Base-by-base conservation (phyloP, 176 grass and related monocot genomes). In the Oryza coarctata region DNA sequence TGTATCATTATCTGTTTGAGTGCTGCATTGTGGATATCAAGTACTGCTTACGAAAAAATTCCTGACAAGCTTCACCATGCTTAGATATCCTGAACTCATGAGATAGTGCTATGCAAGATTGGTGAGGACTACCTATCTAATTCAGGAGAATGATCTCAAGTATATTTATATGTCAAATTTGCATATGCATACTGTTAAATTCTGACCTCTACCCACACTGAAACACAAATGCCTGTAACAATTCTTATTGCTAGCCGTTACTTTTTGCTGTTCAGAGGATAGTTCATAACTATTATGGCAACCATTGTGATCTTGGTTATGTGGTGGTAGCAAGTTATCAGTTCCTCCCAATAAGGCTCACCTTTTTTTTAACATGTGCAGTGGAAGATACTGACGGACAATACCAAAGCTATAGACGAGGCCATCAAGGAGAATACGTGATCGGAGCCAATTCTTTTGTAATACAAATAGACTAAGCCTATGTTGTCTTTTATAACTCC, bases 311-410 rank as follows among this genome's bases (percentile, higher is more conserved):
- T 71, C 9, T 68, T 74, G 18, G 25, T 2, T 40, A 40, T 41
- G 47, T 20, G 49, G 47, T 20, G 49, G 10, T 14, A 34, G 9
- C 4, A 44, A 33, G 1, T 7, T 41, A 12, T 65, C 62, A 5
- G 3, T 82, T 73, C 17, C 15, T 77, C 57, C 33, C 6, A 15
- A 35, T 75, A 33, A 50, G 25, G 12, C 22, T 64, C 28, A 14
- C 22, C 71, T 13, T 15, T 58, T 72, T 73, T 74, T 73, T 62
- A 36, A 45, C 34, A 22, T 60, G 25, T 73, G 73, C 66, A 89
- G 88, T 89, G 88, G 88, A 78, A 89, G 10, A 39, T 86, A 73
- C 5, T 89, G 78, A 86, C 66, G 58, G 88, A 86, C 17, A 89
- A 82, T 15, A 89, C 86, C 60, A 61, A 89, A 38, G 58, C 58